A percentile compares a stretch with the other conserved stretches of the same genome.
These are phyloP conservation scores for Pholiota conissans DNA, from an alignment of 768 basidiomycete genomes.

Conservation along the genomic window DNA sequence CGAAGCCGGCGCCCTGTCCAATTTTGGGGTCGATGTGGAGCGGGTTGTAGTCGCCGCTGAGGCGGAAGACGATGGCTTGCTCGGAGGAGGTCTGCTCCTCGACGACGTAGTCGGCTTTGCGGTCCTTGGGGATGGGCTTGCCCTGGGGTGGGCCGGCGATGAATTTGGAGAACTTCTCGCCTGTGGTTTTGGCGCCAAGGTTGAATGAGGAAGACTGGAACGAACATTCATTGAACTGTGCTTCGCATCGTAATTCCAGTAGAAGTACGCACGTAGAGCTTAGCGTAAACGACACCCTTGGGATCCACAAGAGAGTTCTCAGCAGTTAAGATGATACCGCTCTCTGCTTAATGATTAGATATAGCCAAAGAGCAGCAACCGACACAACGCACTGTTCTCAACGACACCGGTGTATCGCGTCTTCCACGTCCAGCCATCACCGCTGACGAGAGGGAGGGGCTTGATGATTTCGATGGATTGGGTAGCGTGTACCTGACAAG, in stretches of 20 bases:
- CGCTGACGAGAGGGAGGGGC: constrained; percentile 73
- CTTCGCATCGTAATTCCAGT: background rate
- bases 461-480: constrained; percentile 81
- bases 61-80: constrained; percentile 70
- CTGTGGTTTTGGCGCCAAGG: constrained; percentile 65
- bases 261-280: constrained; percentile 50
- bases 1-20: constrained; percentile 75
- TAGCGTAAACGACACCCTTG: constrained; percentile 57
- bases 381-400: constrained; percentile 70
- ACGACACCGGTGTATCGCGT: constrained; percentile 65
- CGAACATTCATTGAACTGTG: background rate
- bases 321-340: constrained; percentile 68
- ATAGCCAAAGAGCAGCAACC: background rate
- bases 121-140: constrained; percentile 8
- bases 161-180: constrained; percentile 59
- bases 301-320: constrained; percentile 68
- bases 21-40: constrained; percentile 76
- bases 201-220: constrained; percentile 66
- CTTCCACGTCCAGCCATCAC: constrained; percentile 77
- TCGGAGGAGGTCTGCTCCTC: constrained; percentile 62
- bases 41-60: constrained; percentile 80
- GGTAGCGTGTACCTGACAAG: constrained; percentile 66
- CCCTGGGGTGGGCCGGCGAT: constrained; percentile 62
- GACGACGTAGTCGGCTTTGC: constrained; percentile 45
- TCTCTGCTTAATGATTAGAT: constrained; percentile 43